These are phyloP conservation scores for Didymella segeticola DNA, from an alignment of 2,329 filamentous ascomycete species.

Conservation along the genomic window DNA sequence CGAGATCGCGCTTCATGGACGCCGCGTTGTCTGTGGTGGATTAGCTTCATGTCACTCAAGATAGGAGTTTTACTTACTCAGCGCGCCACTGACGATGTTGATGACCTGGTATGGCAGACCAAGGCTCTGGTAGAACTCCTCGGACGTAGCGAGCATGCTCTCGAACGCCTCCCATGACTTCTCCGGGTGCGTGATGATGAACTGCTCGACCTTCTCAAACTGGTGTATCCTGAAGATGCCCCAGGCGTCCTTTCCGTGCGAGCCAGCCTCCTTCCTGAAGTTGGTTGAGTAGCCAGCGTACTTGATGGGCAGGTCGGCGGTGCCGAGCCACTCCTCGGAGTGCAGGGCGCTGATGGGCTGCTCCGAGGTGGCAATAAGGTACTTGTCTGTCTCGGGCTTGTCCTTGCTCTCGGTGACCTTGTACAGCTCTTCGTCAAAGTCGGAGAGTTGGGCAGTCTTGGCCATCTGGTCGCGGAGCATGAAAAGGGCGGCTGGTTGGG, in stretches of 20 bases:
- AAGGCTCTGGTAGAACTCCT: conserved; percentile 94
- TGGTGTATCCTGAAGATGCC: conserved; percentile 98
- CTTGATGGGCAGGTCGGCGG: conserved; percentile 87
- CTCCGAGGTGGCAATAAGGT: conserved; percentile 79
- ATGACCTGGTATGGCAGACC: conserved; percentile 90
- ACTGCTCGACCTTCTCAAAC: conserved; percentile 72
- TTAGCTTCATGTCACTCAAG: not conserved
- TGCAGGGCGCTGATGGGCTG: conserved; percentile 94
- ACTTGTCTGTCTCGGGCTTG: conserved; percentile 80
- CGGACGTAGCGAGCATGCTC: conserved; percentile 86
- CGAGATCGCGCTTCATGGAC: conserved; percentile 91
- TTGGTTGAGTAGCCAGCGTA: conserved; percentile 89
- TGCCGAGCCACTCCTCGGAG: conserved; percentile 89
- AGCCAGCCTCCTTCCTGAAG: conserved; percentile 93
- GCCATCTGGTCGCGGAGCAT: conserved; percentile 97
- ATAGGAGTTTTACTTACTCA: conserved; percentile 58
- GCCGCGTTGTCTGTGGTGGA: conserved; percentile 41
- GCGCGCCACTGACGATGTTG: conserved; percentile 91
- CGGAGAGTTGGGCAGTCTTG: conserved; percentile 95
- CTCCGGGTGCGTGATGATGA: conserved; percentile 73
- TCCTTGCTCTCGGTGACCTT: conserved; percentile 88
- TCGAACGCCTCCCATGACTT: conserved; percentile 90
- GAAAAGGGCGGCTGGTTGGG: conserved; percentile 69
- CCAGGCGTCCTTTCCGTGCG: conserved; percentile 93
- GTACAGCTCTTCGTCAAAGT: conserved; percentile 98